phyloP scores from a whole-genome alignment of 208 protist species.

The Leishmania braziliensis region DNA sequence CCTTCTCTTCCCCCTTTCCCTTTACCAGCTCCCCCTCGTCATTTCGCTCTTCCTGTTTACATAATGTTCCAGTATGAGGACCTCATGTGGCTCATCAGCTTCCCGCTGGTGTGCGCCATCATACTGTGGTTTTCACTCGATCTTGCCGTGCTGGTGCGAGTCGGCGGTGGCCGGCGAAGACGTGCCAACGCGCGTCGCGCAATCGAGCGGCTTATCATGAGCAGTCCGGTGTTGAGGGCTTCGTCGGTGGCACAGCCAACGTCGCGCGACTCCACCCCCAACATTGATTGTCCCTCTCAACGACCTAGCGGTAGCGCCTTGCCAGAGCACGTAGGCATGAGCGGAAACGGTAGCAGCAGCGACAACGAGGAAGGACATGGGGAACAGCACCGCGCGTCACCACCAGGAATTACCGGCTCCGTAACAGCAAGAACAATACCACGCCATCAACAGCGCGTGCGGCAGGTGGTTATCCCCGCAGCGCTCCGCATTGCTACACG shows the following conservation, averaged over 20 bases:
- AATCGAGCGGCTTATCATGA: slow-evolving; percentile 45
- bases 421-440: not conserved
- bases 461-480: slow-evolving; percentile 35
- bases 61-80: slow-evolving; percentile 61
- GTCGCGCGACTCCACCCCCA: not conserved
- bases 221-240: slow-evolving; percentile 16
- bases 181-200: slow-evolving; percentile 43
- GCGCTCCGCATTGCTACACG: slow-evolving; percentile 46
- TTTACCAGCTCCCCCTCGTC: not conserved
- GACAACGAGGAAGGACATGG: not conserved
- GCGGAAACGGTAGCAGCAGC: slow-evolving; percentile 2
- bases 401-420: not conserved
- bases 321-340: not conserved
- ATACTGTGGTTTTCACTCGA: slow-evolving; percentile 65
- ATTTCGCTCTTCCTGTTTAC: not conserved
- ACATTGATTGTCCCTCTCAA: not conserved
- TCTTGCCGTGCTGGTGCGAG: slow-evolving; percentile 66
- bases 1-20: not conserved
- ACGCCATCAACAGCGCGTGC: slow-evolving; percentile 5
- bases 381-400: not conserved
- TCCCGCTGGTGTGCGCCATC: slow-evolving; percentile 54
- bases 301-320: slow-evolving; percentile 1
- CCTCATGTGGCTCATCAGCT: slow-evolving; percentile 60
- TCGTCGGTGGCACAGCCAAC: slow-evolving; percentile 15
- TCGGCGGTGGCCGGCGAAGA: slow-evolving; percentile 48